These are phyloP conservation scores for Fusarium buxicola DNA, from an alignment of 2,329 filamentous ascomycete genomes.

Conservation along the genomic window DNA sequence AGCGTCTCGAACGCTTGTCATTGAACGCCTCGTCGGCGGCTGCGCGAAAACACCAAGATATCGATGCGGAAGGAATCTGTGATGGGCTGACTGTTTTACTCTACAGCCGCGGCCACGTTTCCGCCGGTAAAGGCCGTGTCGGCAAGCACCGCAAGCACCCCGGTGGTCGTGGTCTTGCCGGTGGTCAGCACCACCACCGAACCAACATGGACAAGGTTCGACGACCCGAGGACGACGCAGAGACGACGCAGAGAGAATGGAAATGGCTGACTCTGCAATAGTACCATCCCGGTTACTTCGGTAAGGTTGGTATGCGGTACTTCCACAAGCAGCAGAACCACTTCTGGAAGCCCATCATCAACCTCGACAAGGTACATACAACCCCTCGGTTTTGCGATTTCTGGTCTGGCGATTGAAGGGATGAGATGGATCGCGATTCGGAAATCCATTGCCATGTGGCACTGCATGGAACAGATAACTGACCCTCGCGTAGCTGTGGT, in stretches of 20 bases:
- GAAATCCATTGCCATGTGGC: not conserved
- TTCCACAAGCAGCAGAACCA: conserved; percentile 97
- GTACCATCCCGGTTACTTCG: conserved; percentile 99
- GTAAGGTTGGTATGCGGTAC: conserved; percentile 94
- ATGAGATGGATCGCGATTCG: not conserved
- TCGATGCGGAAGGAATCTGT: conserved; percentile 18
- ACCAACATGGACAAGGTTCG: conserved; percentile 78
- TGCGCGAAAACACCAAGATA: conserved; percentile 14
- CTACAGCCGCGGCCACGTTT: conserved; percentile 92
- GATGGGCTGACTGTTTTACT: conserved; percentile 46
- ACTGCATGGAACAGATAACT: conserved; percentile 35
- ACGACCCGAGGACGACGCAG: conserved; percentile 62
- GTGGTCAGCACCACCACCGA: conserved; percentile 92
- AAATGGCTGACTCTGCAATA: conserved; percentile 58
- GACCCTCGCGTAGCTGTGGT: conserved; percentile 78
- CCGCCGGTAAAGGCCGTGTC: conserved; percentile 96
- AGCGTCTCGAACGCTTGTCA: conserved; percentile 16
- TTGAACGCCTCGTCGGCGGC: conserved; percentile 37
- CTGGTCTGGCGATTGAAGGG: not conserved
- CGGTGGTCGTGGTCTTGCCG: conserved; percentile 87
- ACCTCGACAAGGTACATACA: conserved; percentile 89
- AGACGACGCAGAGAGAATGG: conserved; percentile 14
- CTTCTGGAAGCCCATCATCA: conserved; percentile 99
- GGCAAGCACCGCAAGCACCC: conserved; percentile 98
- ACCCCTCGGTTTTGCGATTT: conserved; percentile 24